Base-by-base conservation (phyloP, 352 stramenopile species). In the Phytophthora hybrid region DNA sequence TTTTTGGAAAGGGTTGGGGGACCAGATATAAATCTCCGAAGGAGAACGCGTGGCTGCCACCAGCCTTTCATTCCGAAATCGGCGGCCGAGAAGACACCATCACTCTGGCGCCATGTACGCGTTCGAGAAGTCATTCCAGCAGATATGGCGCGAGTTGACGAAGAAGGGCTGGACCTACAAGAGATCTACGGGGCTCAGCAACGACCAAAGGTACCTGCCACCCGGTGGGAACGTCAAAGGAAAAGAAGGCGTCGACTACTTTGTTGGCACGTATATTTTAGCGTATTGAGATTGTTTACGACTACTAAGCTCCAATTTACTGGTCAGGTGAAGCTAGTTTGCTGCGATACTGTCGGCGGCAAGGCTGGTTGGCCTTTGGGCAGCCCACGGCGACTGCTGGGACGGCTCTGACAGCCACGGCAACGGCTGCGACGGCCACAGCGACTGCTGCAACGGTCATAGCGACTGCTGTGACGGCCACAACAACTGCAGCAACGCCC, bases 101-200 rank as follows among this genome's bases (percentile, higher is more conserved):
- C 53, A 63, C 21, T 69, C 53, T 10, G 46, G 52, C 16, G 39
- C 37, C 44, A 41, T 69, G 62, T 31, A 55, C 37, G 51, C n/a
- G 21, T 52, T 39, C 26, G 37, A 62, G 63, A 69, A 63, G 39
- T 32, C 62, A 21, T 68, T 60, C 34, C 34, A 68, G 34, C 32
- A 68, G 34, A 68, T 60, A 55, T 68, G 34, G 51, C 34, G 49
- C 51, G 61, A 68, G 23, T 29, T 68, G 14, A 54, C 37, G 5
- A 68, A 68, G 63, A 69, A 69, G 14, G 53, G 53, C 29, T 63
- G 53, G 49, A 68, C 61, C 13, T 60, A 55, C 61, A 23, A 47
- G 11, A 63, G 13, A 31, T 58, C 13, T 8, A 66, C 61, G 9
- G 61, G 61, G 7, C 49, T 61, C 21, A 68, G 51, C 34, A 58